Percentiles rank a stretch among this genome's conserved stretches.
Evolutionary conservation across 1,139 yeast species (phyloP).

Genomic region (Arxiozyma telluris): DNA sequence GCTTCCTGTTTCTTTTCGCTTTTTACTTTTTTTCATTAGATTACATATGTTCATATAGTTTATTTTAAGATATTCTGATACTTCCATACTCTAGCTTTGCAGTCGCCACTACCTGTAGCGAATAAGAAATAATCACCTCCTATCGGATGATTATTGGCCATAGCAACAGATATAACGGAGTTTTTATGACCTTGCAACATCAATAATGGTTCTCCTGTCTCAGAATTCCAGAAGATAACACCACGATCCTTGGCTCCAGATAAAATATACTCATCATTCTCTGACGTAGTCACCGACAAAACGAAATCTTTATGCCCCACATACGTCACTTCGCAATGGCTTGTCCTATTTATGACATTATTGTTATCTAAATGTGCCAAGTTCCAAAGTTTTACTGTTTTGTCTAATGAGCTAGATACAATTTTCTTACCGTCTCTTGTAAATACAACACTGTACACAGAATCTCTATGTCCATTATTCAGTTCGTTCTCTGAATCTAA

Average conservation of each 20-base stretch:
- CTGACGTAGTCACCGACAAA: constrained; percentile 84
- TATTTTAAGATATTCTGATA: background rate
- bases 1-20: too few relatives aligned
- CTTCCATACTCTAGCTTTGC: constrained; percentile 92
- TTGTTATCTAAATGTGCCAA: constrained; percentile 36
- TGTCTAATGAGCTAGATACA: constrained; percentile 88
- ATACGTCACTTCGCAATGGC: constrained; percentile 72
- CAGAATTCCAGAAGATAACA: constrained; percentile 92
- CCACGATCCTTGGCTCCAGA: constrained; percentile 96
- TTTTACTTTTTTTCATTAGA: too few relatives aligned
- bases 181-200: constrained; percentile 96
- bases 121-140: constrained; percentile 54
- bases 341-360: constrained; percentile 10
- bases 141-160: constrained; percentile 61
- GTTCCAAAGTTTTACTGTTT: constrained; percentile 93
- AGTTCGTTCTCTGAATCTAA: constrained; percentile 79
- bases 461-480: constrained; percentile 91
- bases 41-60: background rate
- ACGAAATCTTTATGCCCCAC: constrained; percentile 95
- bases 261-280: constrained; percentile 80
- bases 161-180: constrained; percentile 90
- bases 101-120: constrained; percentile 97
- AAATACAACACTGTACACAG: constrained; percentile 89
- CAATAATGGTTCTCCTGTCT: constrained; percentile 80
- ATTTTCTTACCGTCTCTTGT: constrained; percentile 86